phyloP scores from a whole-genome alignment of 768 basidiomycete genomes.

The Candolleomyces eurysporus region DNA sequence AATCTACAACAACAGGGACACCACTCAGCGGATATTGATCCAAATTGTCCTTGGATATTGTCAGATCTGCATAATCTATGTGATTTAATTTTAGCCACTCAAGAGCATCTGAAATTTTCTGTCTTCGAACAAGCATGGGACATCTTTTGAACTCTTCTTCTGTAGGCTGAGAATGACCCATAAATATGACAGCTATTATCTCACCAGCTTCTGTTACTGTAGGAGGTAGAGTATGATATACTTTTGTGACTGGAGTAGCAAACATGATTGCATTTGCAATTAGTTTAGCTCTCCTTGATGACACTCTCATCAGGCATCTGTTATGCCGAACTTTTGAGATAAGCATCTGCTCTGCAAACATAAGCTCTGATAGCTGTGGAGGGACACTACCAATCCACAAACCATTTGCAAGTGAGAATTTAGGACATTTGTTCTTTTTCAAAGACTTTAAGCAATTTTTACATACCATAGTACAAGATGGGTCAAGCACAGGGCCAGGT shows the following conservation, averaged over 20 bases:
- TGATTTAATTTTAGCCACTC: slow-evolving; percentile 28
- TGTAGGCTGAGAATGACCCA: not conserved
- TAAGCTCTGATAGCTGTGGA: not conserved
- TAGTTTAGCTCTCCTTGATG: slow-evolving; percentile 14
- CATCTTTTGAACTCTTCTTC: slow-evolving; percentile 17
- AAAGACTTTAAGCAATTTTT: too few relatives aligned
- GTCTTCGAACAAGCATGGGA: slow-evolving; percentile 21
- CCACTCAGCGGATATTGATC: slow-evolving; percentile 5
- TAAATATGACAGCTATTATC: not conserved
- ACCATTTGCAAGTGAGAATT: too few relatives aligned
- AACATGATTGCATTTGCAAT: slow-evolving; percentile 24
- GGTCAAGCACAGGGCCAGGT: too few relatives aligned
- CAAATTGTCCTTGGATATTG: slow-evolving; percentile 16
- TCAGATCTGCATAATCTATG: slow-evolving; percentile 20
- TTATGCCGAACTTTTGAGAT: not conserved
- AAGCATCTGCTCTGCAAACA: not conserved
- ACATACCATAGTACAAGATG: too few relatives aligned
- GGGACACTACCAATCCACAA: not conserved
- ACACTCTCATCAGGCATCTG: not conserved
- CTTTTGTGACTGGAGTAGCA: slow-evolving; percentile 18
- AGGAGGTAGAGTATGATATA: slow-evolving; percentile 21
- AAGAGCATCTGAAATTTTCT: slow-evolving; percentile 18
- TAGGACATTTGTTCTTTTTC: too few relatives aligned
- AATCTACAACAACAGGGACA: not conserved
- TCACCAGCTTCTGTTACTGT: slow-evolving; percentile 10